Percentiles rank a stretch among this genome's conserved stretches.
Conservation (phyloP, 2,329 filamentous ascomycete genomes). For the Cladosporium sp. region DNA sequence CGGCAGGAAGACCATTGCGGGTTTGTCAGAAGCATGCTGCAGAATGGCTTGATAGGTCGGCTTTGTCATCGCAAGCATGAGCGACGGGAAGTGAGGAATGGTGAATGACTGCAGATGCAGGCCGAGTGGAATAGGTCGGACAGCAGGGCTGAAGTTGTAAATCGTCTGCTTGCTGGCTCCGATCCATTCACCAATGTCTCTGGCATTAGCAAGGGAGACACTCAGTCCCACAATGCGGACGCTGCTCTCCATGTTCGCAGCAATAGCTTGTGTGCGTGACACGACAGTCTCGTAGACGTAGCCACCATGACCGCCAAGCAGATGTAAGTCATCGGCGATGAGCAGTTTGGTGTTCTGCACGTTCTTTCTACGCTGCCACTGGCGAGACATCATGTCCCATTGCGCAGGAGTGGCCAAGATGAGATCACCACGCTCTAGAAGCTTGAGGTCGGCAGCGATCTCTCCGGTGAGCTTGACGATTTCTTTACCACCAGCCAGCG, state of each 20-base stretch:
- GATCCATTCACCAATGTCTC: conserved; percentile 96
- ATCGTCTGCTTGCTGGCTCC: conserved; percentile 97
- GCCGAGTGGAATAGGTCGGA: conserved; percentile 82
- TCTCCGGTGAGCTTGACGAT: conserved; percentile 93
- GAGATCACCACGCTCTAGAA: conserved; percentile 81
- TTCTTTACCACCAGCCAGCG: conserved; percentile 74
- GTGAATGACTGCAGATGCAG: conserved; percentile 93
- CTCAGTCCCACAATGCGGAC: conserved; percentile 85
- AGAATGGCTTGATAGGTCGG: conserved; percentile 85
- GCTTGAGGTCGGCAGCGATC: conserved; percentile 81
- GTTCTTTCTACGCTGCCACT: conserved; percentile 96
- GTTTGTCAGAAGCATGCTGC: conserved; percentile 78
- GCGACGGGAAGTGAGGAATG: conserved; percentile 92
- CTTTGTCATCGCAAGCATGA: conserved; percentile 98
- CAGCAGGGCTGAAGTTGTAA: conserved; percentile 95
- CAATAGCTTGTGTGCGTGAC: conserved; percentile 96
- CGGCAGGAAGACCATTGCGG: conserved; percentile 86
- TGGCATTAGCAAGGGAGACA: conserved; percentile 86
- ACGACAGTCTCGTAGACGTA: conserved; percentile 94
- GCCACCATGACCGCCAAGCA: conserved; percentile 79
- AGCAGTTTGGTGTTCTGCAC: conserved; percentile 85
- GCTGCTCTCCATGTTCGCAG: conserved; percentile 76
- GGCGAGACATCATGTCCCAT: conserved; percentile 92
- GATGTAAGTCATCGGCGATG: conserved; percentile 91
- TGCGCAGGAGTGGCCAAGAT: conserved; percentile 88